phyloP scores from a whole-genome alignment of 2,329 filamentous ascomycete species.

The Parafenestella ontariensis region DNA sequence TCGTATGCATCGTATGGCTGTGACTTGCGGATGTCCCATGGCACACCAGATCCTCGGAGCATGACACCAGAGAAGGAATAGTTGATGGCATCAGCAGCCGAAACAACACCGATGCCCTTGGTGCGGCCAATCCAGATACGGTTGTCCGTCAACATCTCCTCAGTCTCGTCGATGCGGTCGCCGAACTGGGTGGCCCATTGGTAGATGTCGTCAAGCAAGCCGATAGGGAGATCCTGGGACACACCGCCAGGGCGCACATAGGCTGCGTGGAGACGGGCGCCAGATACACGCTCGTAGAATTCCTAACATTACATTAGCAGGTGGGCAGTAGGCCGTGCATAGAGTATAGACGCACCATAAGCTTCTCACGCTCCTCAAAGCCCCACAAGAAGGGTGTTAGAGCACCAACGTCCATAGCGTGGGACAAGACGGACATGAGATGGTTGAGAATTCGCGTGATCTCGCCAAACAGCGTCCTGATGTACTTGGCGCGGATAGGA shows the following conservation, averaged over 20 bases:
- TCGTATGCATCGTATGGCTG: constrained; percentile 98
- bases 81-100: constrained; percentile 93
- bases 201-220: constrained; percentile 97
- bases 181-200: constrained; percentile 99
- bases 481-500: constrained; percentile 94
- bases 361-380: constrained; percentile 99
- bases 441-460: constrained; percentile 95
- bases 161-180: constrained; percentile 97
- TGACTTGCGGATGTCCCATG: constrained; percentile 96
- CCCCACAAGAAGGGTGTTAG: constrained; percentile 99
- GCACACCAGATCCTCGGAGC: constrained; percentile 94
- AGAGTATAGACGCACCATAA: constrained; percentile 74
- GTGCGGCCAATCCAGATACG: constrained; percentile 98
- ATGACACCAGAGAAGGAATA: constrained; percentile 97
- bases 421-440: constrained; percentile 94
- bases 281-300: constrained; percentile 99
- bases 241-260: constrained; percentile 97
- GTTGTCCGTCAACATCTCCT: constrained; percentile 98
- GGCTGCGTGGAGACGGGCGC: constrained; percentile 94
- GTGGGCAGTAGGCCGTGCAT: neutral
- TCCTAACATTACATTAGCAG: constrained; percentile 65
- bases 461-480: constrained; percentile 93
- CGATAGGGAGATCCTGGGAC: constrained; percentile 90
- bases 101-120: constrained; percentile 88
- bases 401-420: constrained; percentile 99